Evolutionary conservation across 2,329 filamentous ascomycete species (phyloP).

Genomic region (Colletotrichum paranaense): DNA sequence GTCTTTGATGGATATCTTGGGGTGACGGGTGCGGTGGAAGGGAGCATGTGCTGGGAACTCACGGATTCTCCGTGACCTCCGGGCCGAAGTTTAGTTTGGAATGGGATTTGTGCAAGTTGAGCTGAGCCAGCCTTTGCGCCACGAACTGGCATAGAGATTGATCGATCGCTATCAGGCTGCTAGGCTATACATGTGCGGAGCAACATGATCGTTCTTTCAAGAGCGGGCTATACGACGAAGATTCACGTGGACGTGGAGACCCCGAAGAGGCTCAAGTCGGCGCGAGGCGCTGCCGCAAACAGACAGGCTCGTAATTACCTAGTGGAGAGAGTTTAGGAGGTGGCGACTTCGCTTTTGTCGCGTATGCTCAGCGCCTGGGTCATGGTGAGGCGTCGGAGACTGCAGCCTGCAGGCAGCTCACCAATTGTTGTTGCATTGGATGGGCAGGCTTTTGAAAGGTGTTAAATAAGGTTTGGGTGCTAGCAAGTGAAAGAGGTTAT

Average conservation of each 20-base stretch:
- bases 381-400: neutral
- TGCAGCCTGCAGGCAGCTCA: neutral
- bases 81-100: neutral
- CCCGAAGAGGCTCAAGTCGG: slow-evolving; percentile 3
- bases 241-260: slow-evolving; percentile 18
- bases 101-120: slow-evolving; percentile 12
- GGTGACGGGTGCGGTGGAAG: slow-evolving; percentile 11
- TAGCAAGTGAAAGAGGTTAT: neutral
- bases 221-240: slow-evolving; percentile 6
- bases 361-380: neutral
- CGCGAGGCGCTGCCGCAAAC: neutral
- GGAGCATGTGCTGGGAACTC: neutral
- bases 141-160: slow-evolving; percentile 1
- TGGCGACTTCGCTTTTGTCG: slow-evolving; percentile 2
- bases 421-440: neutral
- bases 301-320: slow-evolving; percentile 7
- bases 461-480: neutral
- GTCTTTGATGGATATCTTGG: slow-evolving; percentile 4
- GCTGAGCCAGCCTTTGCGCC: neutral
- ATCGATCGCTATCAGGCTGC: neutral
- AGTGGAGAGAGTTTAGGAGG: neutral
- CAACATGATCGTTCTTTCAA: neutral
- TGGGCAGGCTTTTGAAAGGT: neutral
- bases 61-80: neutral
- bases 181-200: neutral